Percentiles rank a stretch among this genome's conserved stretches.
phyloP scores from a whole-genome alignment of 768 basidiomycete species.

The Boletus barrowsii region DNA sequence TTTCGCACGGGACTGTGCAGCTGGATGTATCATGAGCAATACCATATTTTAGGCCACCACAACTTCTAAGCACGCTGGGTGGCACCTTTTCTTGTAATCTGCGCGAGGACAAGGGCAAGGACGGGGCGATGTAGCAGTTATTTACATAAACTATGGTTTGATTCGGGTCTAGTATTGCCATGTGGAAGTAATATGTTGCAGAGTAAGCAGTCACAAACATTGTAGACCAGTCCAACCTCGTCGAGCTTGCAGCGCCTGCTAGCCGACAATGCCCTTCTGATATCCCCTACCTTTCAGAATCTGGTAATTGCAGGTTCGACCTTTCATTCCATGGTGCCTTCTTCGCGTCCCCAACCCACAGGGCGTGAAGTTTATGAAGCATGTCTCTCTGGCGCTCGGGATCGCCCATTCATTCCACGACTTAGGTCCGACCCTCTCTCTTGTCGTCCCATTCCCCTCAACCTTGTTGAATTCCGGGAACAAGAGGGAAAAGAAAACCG shows the following conservation, averaged over 20 bases:
- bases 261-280: constrained; percentile 31
- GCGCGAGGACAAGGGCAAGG: constrained; percentile 9
- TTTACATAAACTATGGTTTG: constrained; percentile 27
- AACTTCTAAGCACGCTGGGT: constrained; percentile 3
- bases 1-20: constrained; percentile 26
- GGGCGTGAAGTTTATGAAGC: constrained; percentile 54
- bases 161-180: constrained; percentile 15
- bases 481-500: constrained; percentile 62
- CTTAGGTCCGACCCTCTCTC: constrained; percentile 52
- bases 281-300: constrained; percentile 6
- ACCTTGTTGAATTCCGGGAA: constrained; percentile 60
- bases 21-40: constrained; percentile 20
- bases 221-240: constrained; percentile 18
- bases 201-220: constrained; percentile 35
- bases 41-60: constrained; percentile 19
- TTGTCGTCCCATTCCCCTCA: constrained; percentile 41
- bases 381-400: constrained; percentile 48
- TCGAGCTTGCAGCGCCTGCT: constrained; percentile 9
- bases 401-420: constrained; percentile 55
- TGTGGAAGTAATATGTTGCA: constrained; percentile 19
- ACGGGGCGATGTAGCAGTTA: constrained; percentile 16
- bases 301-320: constrained; percentile 17
- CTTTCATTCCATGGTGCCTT: constrained; percentile 24
- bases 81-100: constrained; percentile 12
- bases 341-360: constrained; percentile 30